Evolutionary conservation across 2,329 filamentous ascomycete genomes (phyloP), one percentile per base, ranked within the genome.

Genomic region (Fusarium fujikuroi): DNA sequence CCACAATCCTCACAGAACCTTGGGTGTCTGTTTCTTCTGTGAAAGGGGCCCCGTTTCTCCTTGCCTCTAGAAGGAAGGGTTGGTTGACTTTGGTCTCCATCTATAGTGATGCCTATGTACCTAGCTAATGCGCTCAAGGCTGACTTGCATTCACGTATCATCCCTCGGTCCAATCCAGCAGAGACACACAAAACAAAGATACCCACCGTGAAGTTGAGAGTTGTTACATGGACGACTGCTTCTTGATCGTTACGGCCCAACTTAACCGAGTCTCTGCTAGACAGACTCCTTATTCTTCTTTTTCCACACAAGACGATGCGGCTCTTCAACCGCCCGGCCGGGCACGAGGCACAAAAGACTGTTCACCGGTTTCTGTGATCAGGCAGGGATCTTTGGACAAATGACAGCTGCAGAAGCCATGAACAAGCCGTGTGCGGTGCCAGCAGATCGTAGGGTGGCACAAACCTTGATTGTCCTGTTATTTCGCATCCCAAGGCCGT

Each of bases 391-490:
- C 49, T 40, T 42, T 64, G 53, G 42, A 39, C 75, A 64, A 76
- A 76, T 77, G 46, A 63, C 23, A 43, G 37, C 36, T 18, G 30
- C 63, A 64, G 62, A 61, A 42, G 19, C 56, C 60, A 50, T 70
- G 44, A 66, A 60, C 75, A 70, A 74, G 75, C 74, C 47, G 59
- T 58, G 65, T 73, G 70, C 75, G 75, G 75, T 77, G 75, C 75
- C 75, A 77, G 64, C 75, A 56, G 54, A 76, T 64, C 42, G 61
- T 59, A 53, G 72, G 58, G 67, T 65, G 65, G 53, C 50, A 49
- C 30, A 56, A 49, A 47, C 56, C 36, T 60, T 58, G 37, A 53
- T 40, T 53, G 40, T 60, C 61, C 59, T 66, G 42, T 74, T 44
- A 59, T 71, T 49, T 58, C 49, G 39, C 59, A 50, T 71, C 52